Evolutionary conservation across 2,329 filamentous ascomycete species (phyloP).

Genomic region (Botrytis medusae): DNA sequence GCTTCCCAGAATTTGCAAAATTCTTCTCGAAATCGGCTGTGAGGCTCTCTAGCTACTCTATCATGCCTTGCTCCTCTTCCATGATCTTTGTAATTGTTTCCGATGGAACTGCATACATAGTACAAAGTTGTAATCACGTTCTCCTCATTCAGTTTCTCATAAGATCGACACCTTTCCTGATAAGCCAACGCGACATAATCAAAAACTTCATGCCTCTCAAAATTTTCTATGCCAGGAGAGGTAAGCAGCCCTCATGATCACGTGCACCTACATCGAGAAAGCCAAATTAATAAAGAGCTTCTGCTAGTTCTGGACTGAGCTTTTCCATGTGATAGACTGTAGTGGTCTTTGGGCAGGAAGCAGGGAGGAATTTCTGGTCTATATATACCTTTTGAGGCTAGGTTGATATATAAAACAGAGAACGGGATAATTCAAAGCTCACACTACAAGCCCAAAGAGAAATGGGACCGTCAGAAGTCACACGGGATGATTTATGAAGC

Average conservation of each 20-base stretch:
- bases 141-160: too few species aligned
- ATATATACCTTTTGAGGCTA: neutral
- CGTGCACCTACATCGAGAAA: neutral
- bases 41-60: neutral
- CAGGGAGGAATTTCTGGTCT: too few species aligned
- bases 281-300: neutral
- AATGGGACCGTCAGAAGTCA: neutral
- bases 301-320: neutral
- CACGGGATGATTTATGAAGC: neutral
- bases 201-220: too few species aligned
- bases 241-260: neutral
- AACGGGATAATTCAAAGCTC: neutral
- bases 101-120: too few species aligned
- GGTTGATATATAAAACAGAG: neutral
- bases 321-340: neutral
- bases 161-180: too few species aligned
- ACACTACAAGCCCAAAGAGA: neutral
- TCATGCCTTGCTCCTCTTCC: neutral
- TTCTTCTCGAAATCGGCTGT: neutral
- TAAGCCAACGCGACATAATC: too few species aligned
- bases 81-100: neutral
- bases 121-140: too few species aligned
- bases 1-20: neutral
- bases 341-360: too few species aligned
- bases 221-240: too few species aligned